Evolutionary conservation across 176 grass and related monocot genomes (phyloP).

Genomic region (Ensete glaucum): DNA sequence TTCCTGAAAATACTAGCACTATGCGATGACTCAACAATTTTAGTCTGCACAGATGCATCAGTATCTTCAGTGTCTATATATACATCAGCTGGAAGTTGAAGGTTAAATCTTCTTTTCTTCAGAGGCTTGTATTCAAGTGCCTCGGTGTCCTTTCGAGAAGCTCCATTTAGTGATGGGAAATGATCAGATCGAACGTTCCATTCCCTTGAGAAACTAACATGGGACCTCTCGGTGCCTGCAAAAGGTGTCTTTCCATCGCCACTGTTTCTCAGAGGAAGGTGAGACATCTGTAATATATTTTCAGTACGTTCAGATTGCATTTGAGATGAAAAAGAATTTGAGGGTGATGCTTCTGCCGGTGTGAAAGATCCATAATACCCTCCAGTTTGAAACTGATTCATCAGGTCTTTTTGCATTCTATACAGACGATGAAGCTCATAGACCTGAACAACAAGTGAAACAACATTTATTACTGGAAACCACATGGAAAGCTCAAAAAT

Average conservation of each 20-base stretch:
- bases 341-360: conserved; percentile 23
- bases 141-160: background rate
- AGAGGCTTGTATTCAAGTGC: background rate
- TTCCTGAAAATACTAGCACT: background rate
- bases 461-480: conserved; percentile 23
- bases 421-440: conserved; percentile 74
- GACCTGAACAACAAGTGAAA: conserved; percentile 35
- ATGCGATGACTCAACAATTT: conserved; percentile 14
- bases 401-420: conserved; percentile 69
- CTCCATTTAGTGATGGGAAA: background rate
- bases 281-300: conserved; percentile 9
- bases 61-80: conserved; percentile 10
- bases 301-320: conserved; percentile 20
- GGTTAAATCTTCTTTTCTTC: conserved; percentile 7
- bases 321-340: conserved; percentile 37
- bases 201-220: background rate
- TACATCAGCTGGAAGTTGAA: conserved; percentile 21
- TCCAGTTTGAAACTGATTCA: conserved; percentile 34
- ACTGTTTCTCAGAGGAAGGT: background rate
- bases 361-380: conserved; percentile 25
- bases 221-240: background rate
- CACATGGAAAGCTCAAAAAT: conserved; percentile 5
- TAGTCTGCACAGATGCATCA: conserved; percentile 26
- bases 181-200: background rate
- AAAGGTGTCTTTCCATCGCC: background rate